phyloP scores from a whole-genome alignment of 108 stramenopile species.

The Cyclostephanos invisitatus region DNA sequence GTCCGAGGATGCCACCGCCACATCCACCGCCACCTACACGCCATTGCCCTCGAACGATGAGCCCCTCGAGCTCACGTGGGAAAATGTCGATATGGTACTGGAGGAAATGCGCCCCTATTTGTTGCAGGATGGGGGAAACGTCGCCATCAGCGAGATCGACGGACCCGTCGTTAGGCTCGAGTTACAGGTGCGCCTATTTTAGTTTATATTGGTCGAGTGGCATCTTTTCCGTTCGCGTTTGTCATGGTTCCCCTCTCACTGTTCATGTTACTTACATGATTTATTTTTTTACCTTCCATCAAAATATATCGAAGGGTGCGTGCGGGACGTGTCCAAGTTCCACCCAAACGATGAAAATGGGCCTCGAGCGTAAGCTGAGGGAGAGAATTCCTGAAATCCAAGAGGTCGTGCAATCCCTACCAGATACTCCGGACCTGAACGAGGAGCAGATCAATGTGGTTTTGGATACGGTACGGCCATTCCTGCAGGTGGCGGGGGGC shows the following conservation, averaged over 20 bases:
- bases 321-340: slow-evolving; percentile 96
- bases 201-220: not conserved
- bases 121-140: slow-evolving; percentile 93
- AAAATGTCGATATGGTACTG: slow-evolving; percentile 93
- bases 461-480: slow-evolving; percentile 93
- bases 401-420: slow-evolving; percentile 94
- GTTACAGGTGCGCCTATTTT: slow-evolving; percentile 66
- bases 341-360: slow-evolving; percentile 99
- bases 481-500: slow-evolving; percentile 94
- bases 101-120: slow-evolving; percentile 93
- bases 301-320: slow-evolving; percentile 65
- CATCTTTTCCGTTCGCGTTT: not conserved
- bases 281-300: not conserved
- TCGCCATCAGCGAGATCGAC: slow-evolving; percentile 92
- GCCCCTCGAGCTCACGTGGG: slow-evolving; percentile 90
- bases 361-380: slow-evolving; percentile 88
- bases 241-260: not conserved
- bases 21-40: slow-evolving; percentile 14
- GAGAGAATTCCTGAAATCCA: slow-evolving; percentile 96
- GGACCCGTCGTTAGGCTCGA: slow-evolving; percentile 94
- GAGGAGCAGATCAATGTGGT: slow-evolving; percentile 81
- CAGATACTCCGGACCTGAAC: slow-evolving; percentile 86
- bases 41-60: slow-evolving; percentile 46
- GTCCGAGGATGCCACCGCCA: slow-evolving; percentile 12
- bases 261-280: not conserved